phyloP scores from a whole-genome alignment of 1,284 basidiomycete genomes.

The Fistulinella cinereoalba region DNA sequence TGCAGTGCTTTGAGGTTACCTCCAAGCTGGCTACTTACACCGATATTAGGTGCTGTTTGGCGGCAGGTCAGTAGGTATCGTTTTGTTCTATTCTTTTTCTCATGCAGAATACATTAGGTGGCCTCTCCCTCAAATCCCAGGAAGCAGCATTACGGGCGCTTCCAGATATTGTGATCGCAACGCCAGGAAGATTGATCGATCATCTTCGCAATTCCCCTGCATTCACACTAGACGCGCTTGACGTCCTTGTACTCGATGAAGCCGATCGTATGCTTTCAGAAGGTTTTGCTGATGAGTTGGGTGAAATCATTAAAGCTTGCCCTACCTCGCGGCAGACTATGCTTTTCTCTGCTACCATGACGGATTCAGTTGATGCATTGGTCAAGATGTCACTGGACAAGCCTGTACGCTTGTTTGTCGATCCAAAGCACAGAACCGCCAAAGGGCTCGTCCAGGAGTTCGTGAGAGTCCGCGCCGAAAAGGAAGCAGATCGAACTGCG shows the following conservation, averaged over 20 bases:
- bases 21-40: conserved; percentile 83
- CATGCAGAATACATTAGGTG: conserved; percentile 52
- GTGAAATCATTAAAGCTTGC: conserved; percentile 90
- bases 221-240: conserved; percentile 91
- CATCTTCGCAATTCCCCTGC: conserved; percentile 94
- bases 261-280: conserved; percentile 98
- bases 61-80: conserved; percentile 60
- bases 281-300: conserved; percentile 93
- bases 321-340: conserved; percentile 92
- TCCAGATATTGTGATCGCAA: conserved; percentile 92
- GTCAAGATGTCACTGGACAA: conserved; percentile 89
- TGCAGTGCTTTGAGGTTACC: conserved; percentile 92
- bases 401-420: conserved; percentile 93
- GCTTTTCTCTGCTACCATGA: conserved; percentile 99
- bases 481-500: conserved; percentile 79
- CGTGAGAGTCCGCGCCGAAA: conserved; percentile 79
- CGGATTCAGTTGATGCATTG: conserved; percentile 91
- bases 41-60: conserved; percentile 84
- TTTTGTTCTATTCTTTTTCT: conserved; percentile 11
- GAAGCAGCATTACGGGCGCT: conserved; percentile 81
- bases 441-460: conserved; percentile 95
- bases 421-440: conserved; percentile 88
- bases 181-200: conserved; percentile 94
- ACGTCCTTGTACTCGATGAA: conserved; percentile 94
- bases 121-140: conserved; percentile 88